Conservation (phyloP, 2,329 filamentous ascomycete genomes). For the Pseudogymnoascus verrucosus region DNA sequence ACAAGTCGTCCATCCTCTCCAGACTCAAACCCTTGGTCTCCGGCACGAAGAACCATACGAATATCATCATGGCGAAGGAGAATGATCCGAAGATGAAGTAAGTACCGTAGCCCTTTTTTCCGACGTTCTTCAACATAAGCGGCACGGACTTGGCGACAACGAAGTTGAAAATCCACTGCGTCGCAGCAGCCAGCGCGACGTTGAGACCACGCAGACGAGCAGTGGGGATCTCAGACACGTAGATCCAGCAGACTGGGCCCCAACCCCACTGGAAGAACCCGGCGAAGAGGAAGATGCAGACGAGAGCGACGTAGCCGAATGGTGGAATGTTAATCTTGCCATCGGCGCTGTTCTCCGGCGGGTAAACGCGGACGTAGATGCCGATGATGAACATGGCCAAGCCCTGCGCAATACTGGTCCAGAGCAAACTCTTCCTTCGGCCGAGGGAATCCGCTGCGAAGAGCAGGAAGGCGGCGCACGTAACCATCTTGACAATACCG, state of each 20-base stretch:
- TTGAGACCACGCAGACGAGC: slow-evolving; percentile 58
- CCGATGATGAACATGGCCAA: slow-evolving; percentile 61
- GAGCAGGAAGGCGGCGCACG: slow-evolving; percentile 56
- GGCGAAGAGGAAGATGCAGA: slow-evolving; percentile 66
- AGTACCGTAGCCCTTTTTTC: slow-evolving; percentile 42
- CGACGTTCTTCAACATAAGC: slow-evolving; percentile 54
- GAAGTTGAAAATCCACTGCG: slow-evolving; percentile 67
- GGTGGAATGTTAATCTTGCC: slow-evolving; percentile 41
- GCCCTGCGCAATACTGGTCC: slow-evolving; percentile 56
- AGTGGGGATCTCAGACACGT: slow-evolving; percentile 62
- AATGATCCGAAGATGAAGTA: slow-evolving; percentile 64
- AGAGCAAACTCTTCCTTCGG: slow-evolving; percentile 46
- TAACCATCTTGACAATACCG: slow-evolving; percentile 60
- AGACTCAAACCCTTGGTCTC: slow-evolving; percentile 61
- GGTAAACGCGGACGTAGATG: slow-evolving; percentile 57
- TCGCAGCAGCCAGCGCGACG: slow-evolving; percentile 59
- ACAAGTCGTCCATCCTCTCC: slow-evolving; percentile 57
- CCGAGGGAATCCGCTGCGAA: slow-evolving; percentile 64
- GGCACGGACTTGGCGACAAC: slow-evolving; percentile 60
- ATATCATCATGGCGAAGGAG: slow-evolving; percentile 51
- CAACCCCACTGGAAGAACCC: slow-evolving; percentile 62
- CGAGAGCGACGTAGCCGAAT: slow-evolving; percentile 62
- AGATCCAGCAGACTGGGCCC: slow-evolving; percentile 66
- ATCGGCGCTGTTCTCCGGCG: slow-evolving; percentile 41
- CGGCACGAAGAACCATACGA: slow-evolving; percentile 36